These are phyloP conservation scores for Russula sp. DNA, from an alignment of 768 basidiomycete species.

Conservation along the genomic window DNA sequence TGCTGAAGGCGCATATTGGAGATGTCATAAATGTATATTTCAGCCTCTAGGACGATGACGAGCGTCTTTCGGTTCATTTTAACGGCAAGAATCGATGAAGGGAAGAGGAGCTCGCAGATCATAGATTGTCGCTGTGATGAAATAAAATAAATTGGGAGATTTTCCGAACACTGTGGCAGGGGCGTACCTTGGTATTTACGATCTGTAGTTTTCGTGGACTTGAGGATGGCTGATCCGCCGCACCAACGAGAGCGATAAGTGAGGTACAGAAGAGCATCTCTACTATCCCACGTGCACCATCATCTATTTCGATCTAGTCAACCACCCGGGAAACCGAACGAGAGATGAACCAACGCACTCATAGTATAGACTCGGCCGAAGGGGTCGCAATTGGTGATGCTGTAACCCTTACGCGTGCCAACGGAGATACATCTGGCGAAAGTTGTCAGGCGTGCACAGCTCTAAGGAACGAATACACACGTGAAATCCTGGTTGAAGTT, in stretches of 20 bases:
- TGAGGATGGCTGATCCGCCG: slow-evolving; percentile 84
- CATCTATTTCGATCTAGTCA: slow-evolving; percentile 43
- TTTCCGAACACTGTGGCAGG: too few species aligned
- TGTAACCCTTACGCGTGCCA: slow-evolving; percentile 92
- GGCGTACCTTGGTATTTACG: slow-evolving; percentile 90
- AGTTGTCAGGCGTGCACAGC: slow-evolving; percentile 4
- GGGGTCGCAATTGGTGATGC: slow-evolving; percentile 96
- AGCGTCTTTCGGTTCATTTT: slow-evolving; percentile 96
- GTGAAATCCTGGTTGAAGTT: slow-evolving; percentile 99
- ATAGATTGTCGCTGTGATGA: slow-evolving; percentile 68
- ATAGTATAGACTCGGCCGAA: slow-evolving; percentile 93
- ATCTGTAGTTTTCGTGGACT: slow-evolving; percentile 94
- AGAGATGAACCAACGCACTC: slow-evolving; percentile 52
- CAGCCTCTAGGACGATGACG: slow-evolving; percentile 92
- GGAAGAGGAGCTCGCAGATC: slow-evolving; percentile 98
- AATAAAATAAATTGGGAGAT: neutral
- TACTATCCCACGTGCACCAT: slow-evolving; percentile 91
- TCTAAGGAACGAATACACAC: slow-evolving; percentile 35
- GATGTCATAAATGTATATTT: slow-evolving; percentile 99
- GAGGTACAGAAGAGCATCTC: slow-evolving; percentile 99
- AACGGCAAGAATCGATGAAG: slow-evolving; percentile 93
- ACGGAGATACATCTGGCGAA: slow-evolving; percentile 74
- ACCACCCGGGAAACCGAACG: neutral
- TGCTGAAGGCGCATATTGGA: slow-evolving; percentile 96
- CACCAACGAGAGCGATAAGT: slow-evolving; percentile 92